Evolutionary conservation across 1,284 basidiomycete genomes (phyloP).

Genomic region (Tilletia indica): DNA sequence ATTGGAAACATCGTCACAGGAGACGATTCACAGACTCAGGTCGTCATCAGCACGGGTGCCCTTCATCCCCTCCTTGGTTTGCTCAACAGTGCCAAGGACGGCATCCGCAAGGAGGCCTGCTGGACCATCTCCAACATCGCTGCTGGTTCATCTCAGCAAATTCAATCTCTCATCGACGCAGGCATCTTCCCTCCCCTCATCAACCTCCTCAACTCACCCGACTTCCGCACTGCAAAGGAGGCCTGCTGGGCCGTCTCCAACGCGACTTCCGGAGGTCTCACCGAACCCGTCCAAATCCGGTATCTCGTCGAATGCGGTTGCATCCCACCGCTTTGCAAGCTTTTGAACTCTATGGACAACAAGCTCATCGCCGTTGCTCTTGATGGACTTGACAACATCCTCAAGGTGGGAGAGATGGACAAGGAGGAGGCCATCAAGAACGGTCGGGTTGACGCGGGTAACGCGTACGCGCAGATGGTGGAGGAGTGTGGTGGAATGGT

Average conservation of each 20-base stretch:
- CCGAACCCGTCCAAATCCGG: conserved; percentile 94
- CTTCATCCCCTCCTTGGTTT: conserved; percentile 87
- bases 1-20: conserved; percentile 99
- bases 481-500: conserved; percentile 91
- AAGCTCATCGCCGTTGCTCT: conserved; percentile 98
- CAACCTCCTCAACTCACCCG: conserved; percentile 94
- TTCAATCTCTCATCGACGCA: conserved; percentile 73
- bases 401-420: conserved; percentile 97
- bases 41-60: conserved; percentile 93
- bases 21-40: conserved; percentile 97
- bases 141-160: conserved; percentile 92
- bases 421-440: conserved; percentile 70
- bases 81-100: conserved; percentile 92
- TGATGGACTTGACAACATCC: conserved; percentile 96
- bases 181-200: conserved; percentile 94
- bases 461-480: conserved; percentile 90
- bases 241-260: conserved; percentile 99
- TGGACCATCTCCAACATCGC: conserved; percentile 99
- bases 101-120: conserved; percentile 89
- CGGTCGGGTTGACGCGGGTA: conserved; percentile 70
- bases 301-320: conserved; percentile 97
- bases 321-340: conserved; percentile 96
- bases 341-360: conserved; percentile 97
- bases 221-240: conserved; percentile 99
- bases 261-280: conserved; percentile 94